phyloP scores from a whole-genome alignment of 2,329 filamentous ascomycete species.

The Fonsecaea erecta region DNA sequence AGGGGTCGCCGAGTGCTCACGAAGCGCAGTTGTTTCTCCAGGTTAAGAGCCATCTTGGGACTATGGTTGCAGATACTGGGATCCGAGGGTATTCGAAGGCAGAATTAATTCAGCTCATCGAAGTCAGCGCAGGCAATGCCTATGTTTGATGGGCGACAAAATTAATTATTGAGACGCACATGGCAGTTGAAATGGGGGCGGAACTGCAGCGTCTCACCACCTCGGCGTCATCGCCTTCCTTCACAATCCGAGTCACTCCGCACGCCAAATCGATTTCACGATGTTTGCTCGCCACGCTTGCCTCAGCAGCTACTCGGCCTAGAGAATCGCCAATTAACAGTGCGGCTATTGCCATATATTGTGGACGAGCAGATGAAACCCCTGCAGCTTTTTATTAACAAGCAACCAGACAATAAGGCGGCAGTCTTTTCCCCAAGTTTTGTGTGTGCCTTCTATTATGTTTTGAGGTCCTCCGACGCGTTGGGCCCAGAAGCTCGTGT shows the following conservation, averaged over 20 bases:
- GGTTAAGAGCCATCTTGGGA: conserved; percentile 52
- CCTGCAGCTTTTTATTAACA: background rate
- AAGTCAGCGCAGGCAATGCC: conserved; percentile 11
- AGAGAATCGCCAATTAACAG: background rate
- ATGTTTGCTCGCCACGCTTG: no score
- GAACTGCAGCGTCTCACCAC: conserved; percentile 6
- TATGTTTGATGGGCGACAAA: background rate
- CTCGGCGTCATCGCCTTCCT: conserved; percentile 5
- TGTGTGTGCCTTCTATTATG: background rate
- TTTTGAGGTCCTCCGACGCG: background rate
- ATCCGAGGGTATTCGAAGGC: background rate
- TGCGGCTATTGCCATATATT: background rate
- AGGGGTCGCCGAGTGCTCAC: conserved; percentile 51
- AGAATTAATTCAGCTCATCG: conserved; percentile 21
- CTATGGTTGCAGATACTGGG: conserved; percentile 1
- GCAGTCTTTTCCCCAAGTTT: background rate
- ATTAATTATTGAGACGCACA: background rate
- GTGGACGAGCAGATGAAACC: background rate
- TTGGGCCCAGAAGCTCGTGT: background rate
- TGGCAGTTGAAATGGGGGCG: conserved; percentile 4
- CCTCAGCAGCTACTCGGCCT: background rate
- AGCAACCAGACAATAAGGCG: background rate
- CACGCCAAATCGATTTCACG: conserved; percentile 4
- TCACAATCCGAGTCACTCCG: background rate
- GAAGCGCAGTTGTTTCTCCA: conserved; percentile 70